Conservation (phyloP, 2,329 filamentous ascomycete species). For the Fragosphaeria purpurea region DNA sequence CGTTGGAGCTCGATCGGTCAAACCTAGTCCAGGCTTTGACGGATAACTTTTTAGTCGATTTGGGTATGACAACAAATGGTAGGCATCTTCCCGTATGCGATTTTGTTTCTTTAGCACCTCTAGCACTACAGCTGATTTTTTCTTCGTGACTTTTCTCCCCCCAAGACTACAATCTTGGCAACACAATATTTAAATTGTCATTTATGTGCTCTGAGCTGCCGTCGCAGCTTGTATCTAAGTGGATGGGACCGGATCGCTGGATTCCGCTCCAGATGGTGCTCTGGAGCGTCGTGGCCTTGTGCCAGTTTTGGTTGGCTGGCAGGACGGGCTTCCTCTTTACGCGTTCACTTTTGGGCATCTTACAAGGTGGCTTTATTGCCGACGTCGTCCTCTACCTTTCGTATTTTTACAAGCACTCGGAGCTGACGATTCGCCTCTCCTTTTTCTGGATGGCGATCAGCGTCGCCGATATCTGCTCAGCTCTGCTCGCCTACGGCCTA, state of each 20-base stretch:
- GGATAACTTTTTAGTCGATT: constrained; percentile 22
- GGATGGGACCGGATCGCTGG: constrained; percentile 22
- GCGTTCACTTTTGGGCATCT: constrained; percentile 16
- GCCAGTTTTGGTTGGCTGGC: constrained; percentile 14
- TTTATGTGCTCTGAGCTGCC: constrained; percentile 48
- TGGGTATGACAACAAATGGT: constrained; percentile 26
- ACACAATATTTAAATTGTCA: constrained; percentile 38
- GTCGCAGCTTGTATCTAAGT: constrained; percentile 48
- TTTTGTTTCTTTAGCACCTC: too few species aligned
- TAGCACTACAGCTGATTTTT: too few species aligned
- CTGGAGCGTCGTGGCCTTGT: constrained; percentile 18
- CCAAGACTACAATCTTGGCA: constrained; percentile 24
- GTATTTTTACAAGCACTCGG: constrained; percentile 23
- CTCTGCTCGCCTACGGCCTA: constrained; percentile 26
- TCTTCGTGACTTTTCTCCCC: neutral
- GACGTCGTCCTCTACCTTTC: constrained; percentile 22
- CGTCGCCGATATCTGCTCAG: constrained; percentile 7
- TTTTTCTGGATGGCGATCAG: constrained; percentile 17
- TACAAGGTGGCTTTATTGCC: neutral
- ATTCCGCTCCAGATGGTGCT: constrained; percentile 20
- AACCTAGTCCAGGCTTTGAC: constrained; percentile 26
- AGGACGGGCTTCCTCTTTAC: constrained; percentile 13
- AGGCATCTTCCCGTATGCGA: too few species aligned
- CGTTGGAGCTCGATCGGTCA: constrained; percentile 25
- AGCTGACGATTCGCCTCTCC: constrained; percentile 21